Evolutionary conservation across 352 stramenopile genomes (phyloP), one percentile per base, ranked within the genome.

Genomic region (Globisporangium acanthophoron): DNA sequence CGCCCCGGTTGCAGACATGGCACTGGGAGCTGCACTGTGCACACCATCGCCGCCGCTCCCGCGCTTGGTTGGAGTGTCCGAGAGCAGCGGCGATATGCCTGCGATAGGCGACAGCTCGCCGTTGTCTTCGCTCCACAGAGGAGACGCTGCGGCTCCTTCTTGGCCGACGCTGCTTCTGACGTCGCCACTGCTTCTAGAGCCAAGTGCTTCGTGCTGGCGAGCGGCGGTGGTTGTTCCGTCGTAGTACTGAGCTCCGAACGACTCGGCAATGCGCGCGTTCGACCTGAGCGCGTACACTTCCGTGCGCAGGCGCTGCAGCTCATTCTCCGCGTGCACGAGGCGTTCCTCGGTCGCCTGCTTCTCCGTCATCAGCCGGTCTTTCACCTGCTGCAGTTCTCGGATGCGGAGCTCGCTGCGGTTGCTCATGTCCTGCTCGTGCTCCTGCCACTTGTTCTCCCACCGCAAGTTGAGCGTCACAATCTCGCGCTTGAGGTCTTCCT

Each of bases 361-460:
- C 56, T 90, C 80, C n/a, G 39, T 55, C 4, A 80, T 8, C 0
- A 87, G 24, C 35, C 74, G 70, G 20, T 90, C 75, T 61, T 83
- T 83, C 2, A 65, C 56, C 20, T 88, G 72, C 52, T 86, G 67
- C 20, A 87, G 46, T 46, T 92, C 83, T 11, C 76, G 62, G 0
- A 85, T 41, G 13, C 72, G 72, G 12, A 87, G 39, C 20, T 89
- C 76, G 31, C 78, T 69, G 2, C 67, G 69, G 11, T 62, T 59
- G 11, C 67, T 69, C 12, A 85, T 47, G 31, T 88, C 75, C 56
- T 83, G 69, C 55, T 92, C 70, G 44, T 85, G 63, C 15, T 86
- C 75, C 63, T 85, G 72, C 71, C 75, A 79, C 50, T 79, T 84
- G 43, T 83, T 86, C 46, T 89, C 80, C 74, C 77, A 88, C 27